Base-by-base conservation (phyloP, 495 filamentous ascomycete species). In the Parathielavia appendiculata region DNA sequence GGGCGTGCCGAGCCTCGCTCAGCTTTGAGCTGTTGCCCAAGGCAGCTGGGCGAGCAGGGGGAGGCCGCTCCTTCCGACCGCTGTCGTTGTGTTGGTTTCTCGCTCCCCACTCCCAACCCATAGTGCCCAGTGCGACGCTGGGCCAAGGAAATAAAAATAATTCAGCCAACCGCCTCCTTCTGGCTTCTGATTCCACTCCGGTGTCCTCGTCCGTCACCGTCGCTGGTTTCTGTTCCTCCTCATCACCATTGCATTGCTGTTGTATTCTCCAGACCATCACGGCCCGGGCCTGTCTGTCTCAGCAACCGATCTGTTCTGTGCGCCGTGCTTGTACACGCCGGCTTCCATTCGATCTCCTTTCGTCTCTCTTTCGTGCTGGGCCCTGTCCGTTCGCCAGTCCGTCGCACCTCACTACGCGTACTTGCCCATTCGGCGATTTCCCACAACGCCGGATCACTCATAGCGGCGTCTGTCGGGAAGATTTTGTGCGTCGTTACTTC, bases 71-170 rank as follows among this genome's bases (percentile, higher is more conserved):
- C 43, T 66, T 65, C 61, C 62, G 56, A 58, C 61, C 66, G 60
- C 58, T 54, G 55, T 45, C 54, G 34, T 49, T 62, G 26, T 53
- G 49, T 54, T 50, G 51, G 60, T 58, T 32, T 53, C 39, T 36
- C 17, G 13, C 58, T 61, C 66, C 62, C 66, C 66, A 64, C 61
- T 56, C 58, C 48, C 34, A 46, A 52, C 56, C 48, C 57, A 63
- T 39, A 59, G 54, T 43, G 49, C 56, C n/a, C 47, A 40, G 61
- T 55, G 51, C 50, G 47, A 45, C 48, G 58, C 65, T 56, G 61
- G 46, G 61, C 52, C 57, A 51, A 43, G 60, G 53, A 63, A 65
- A 67, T 66, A 66, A 66, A 70, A 70, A 70, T 70, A 69, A 69
- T 69, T 66, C 60, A 40, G 55, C 63, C 61, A 71, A 62, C 66